Evolutionary conservation across 805 yeast genomes (phyloP).

Genomic region (Pachysolen tannophilus): DNA sequence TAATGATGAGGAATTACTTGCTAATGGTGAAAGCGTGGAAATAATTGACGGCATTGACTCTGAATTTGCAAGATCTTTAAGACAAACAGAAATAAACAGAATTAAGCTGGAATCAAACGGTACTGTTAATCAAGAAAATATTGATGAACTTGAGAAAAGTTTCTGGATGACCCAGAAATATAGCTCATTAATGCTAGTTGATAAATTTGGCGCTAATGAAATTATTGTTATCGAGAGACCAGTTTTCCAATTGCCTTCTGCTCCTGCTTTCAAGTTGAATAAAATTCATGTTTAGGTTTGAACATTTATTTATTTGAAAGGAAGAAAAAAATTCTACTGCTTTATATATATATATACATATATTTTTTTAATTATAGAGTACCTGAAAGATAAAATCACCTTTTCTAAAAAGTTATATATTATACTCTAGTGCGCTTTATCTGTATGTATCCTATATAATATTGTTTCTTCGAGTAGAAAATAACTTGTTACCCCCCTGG

Average conservation of each 20-base stretch:
- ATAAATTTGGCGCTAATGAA: constrained; percentile 43
- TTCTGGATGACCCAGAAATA: constrained; percentile 76
- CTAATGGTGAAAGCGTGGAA: constrained; percentile 20
- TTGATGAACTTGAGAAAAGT: constrained; percentile 29
- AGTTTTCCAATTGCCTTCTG: constrained; percentile 41
- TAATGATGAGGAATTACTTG: constrained; percentile 23
- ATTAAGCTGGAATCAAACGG: constrained; percentile 5
- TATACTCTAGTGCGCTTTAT: too few relatives aligned
- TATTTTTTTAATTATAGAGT: not conserved
- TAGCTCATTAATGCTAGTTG: constrained; percentile 61
- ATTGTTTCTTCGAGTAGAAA: too few relatives aligned
- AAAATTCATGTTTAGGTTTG: constrained; percentile 37
- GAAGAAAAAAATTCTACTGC: not conserved
- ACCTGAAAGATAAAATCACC: too few relatives aligned
- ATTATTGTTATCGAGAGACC: constrained; percentile 76
- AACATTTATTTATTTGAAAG: not conserved
- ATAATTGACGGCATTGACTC: constrained; percentile 1
- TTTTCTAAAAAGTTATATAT: too few relatives aligned
- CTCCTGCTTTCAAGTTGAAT: constrained; percentile 60
- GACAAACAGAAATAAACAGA: constrained; percentile 9
- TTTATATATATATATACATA: not conserved
- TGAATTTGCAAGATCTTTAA: constrained; percentile 7
- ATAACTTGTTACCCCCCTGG: too few relatives aligned
- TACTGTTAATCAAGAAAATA: constrained; percentile 14
- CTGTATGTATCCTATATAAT: too few relatives aligned